Evolutionary conservation across 257 asterid species (phyloP).

Genomic region (Hygrophila difformis): DNA sequence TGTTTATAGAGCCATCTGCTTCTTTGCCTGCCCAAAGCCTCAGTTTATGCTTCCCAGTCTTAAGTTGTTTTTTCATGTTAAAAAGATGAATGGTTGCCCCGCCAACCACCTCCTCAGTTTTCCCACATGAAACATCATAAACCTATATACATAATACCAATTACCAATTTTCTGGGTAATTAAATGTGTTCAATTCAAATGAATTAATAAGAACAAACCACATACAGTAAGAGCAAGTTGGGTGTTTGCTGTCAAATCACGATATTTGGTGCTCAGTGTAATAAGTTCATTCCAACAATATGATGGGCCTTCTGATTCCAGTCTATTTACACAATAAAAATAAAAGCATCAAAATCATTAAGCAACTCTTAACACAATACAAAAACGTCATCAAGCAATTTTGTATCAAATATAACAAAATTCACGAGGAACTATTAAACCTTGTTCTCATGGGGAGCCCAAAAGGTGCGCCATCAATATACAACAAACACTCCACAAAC

Average conservation of each 20-base stretch:
- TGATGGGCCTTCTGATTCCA: constrained; percentile 74
- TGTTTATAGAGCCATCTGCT: constrained; percentile 74
- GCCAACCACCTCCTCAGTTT: constrained; percentile 67
- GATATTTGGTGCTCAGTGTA: constrained; percentile 86
- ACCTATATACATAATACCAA: constrained; percentile 36
- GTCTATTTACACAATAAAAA: constrained; percentile 31
- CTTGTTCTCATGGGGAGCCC: constrained; percentile 97
- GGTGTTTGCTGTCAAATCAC: constrained; percentile 88
- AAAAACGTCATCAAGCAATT: not conserved
- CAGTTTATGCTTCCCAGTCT: constrained; percentile 91
- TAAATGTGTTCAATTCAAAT: not conserved
- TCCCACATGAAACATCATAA: constrained; percentile 80
- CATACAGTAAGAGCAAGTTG: constrained; percentile 81
- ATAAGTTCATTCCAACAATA: constrained; percentile 91
- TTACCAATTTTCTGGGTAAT: constrained; percentile 1
- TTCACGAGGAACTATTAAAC: constrained; percentile 23
- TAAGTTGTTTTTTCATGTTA: constrained; percentile 81
- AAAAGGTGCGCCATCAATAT: constrained; percentile 91
- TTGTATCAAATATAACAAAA: not conserved
- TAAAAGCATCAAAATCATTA: too few species aligned
- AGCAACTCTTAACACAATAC: too few species aligned
- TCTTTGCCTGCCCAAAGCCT: constrained; percentile 85
- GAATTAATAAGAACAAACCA: constrained; percentile 10
- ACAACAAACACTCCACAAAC: constrained; percentile 72
- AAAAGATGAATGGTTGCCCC: constrained; percentile 95